These are phyloP conservation scores for Xylariales sp. DNA, from an alignment of 2,329 filamentous ascomycete genomes.

Conservation along the genomic window DNA sequence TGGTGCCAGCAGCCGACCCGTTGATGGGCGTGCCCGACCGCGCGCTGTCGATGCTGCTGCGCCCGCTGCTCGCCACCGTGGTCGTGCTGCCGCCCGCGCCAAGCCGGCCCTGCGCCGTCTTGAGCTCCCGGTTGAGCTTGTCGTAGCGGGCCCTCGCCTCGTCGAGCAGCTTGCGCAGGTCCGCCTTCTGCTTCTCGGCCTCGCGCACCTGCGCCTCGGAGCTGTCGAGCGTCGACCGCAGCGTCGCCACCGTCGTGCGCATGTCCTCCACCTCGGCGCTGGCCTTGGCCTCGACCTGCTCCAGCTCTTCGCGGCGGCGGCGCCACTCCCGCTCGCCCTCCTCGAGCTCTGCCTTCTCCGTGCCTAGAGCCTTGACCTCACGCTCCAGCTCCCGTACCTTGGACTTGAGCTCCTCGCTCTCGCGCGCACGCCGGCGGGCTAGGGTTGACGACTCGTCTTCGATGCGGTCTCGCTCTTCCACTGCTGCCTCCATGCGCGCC, in stretches of 20 bases:
- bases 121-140: slow-evolving; percentile 67
- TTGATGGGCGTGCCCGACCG: slow-evolving; percentile 34
- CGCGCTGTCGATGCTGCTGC: slow-evolving; percentile 42
- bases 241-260: slow-evolving; percentile 68
- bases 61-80: slow-evolving; percentile 27
- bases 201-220: slow-evolving; percentile 81
- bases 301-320: slow-evolving; percentile 69
- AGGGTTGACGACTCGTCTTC: slow-evolving; percentile 85
- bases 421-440: slow-evolving; percentile 70
- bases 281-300: slow-evolving; percentile 64
- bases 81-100: slow-evolving; percentile 10
- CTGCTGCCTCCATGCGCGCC: slow-evolving; percentile 77
- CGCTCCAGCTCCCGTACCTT: slow-evolving; percentile 79
- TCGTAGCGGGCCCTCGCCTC: slow-evolving; percentile 75
- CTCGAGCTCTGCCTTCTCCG: slow-evolving; percentile 77
- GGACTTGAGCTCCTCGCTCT: slow-evolving; percentile 79
- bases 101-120: slow-evolving; percentile 45
- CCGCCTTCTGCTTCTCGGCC: slow-evolving; percentile 75
- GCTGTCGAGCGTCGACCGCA: slow-evolving; percentile 78
- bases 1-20: slow-evolving; percentile 10
- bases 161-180: slow-evolving; percentile 71
- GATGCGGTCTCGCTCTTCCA: slow-evolving; percentile 90
- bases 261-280: slow-evolving; percentile 72
- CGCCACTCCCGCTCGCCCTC: slow-evolving; percentile 70
- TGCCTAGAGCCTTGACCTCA: slow-evolving; percentile 63